These are phyloP conservation scores for Boletus pseudo-olivaceus DNA, from an alignment of 768 basidiomycete species.

Conservation along the genomic window DNA sequence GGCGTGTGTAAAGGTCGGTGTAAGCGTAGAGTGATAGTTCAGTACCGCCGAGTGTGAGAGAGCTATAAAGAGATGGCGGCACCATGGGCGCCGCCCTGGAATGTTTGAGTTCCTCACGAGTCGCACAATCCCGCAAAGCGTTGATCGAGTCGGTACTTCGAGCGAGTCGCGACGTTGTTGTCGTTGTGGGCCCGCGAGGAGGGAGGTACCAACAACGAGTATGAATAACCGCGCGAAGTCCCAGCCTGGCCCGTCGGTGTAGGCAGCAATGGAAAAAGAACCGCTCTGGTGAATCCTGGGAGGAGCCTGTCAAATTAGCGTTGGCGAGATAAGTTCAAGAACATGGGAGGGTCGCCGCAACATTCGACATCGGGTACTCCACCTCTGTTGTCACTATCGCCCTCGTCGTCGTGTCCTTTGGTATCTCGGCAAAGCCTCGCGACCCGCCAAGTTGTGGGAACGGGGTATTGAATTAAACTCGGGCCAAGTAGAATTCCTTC, in stretches of 20 bases:
- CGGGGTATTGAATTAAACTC: slow-evolving; percentile 1
- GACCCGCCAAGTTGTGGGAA: slow-evolving; percentile 10
- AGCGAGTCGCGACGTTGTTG: background rate
- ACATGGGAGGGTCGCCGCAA: too few relatives aligned
- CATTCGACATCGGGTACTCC: background rate
- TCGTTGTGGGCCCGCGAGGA: background rate
- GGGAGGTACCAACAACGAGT: background rate
- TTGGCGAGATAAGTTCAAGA: too few relatives aligned
- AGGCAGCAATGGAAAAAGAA: too few relatives aligned
- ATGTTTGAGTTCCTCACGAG: background rate
- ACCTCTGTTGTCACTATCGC: slow-evolving; percentile 8
- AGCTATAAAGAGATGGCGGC: too few relatives aligned
- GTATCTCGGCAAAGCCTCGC: slow-evolving; percentile 3
- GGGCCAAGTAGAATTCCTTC: background rate
- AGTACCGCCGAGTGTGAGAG: too few relatives aligned
- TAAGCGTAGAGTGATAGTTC: too few relatives aligned
- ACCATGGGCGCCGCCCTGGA: background rate
- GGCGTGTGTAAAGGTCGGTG: too few relatives aligned
- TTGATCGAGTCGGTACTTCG: background rate
- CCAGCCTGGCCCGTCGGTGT: too few relatives aligned
- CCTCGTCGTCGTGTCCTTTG: slow-evolving; percentile 2
- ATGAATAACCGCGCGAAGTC: too few relatives aligned
- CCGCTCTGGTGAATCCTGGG: too few relatives aligned
- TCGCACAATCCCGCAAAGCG: background rate
- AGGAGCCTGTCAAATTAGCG: too few relatives aligned